Base-by-base conservation (phyloP, 257 asterid genomes). In the Nicotiana knightiana region DNA sequence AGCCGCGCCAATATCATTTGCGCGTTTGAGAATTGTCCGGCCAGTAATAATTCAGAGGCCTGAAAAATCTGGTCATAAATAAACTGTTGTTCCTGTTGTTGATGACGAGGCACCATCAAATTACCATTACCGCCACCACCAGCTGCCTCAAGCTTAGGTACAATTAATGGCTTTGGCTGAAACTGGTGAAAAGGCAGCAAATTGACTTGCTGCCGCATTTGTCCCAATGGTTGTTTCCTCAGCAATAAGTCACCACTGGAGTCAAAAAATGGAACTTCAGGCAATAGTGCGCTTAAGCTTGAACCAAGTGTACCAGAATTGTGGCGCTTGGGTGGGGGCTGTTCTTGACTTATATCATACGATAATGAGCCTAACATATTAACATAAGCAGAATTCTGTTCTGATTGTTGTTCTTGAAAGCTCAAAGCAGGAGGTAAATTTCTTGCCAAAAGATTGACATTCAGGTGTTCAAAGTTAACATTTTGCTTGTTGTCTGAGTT, bases 1-100 rank as follows among this genome's bases (percentile, higher is more conserved):
- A 88, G 91, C 91, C 91, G 90, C 91, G 91, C 88, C 91, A 88
- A 88, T 88, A 89, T 89, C 92, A 84, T 84, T 81, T 87, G 90
- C 88, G 90, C 92, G 88, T 85, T 82, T 66, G 89, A 83, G 89
- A 87, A 87, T 67, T 85, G 87, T 70, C 93, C 90, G 76, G 91
- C 82, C 76, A 83, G 85, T 71, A 86, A 80, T 65, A 82, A 79
- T 77, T 90, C 93, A 4, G 86, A 85, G 46, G 92, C 93, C 90
- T 87, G 84, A 18, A 32, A 87, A 24, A 90, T 73, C 78, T 85
- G 88, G 67, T 89, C 92, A 21, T 83, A 86, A 12, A 90, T 77
- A 55, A 83, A 54, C 82, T 87, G 89, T 13, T 86, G 88, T 62
- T 65, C 80, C 68, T 84, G 85, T 58, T 43, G 84, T 4, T 58